Base-by-base conservation (phyloP, 495 filamentous ascomycete species). In the Tuber brumale region DNA sequence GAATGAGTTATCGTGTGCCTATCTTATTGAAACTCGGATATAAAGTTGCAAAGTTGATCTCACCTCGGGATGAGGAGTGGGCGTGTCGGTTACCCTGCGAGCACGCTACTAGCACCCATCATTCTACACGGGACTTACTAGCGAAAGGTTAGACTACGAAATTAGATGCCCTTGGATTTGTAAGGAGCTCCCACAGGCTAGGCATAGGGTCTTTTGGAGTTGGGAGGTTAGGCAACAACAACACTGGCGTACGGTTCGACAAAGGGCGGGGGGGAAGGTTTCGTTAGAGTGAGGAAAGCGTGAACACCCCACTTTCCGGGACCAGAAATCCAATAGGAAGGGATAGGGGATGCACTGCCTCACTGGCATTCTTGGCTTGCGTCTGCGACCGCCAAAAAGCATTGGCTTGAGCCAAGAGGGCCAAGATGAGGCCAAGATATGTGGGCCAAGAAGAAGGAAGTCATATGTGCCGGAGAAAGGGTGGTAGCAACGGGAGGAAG, bases 391-490 rank as follows among this genome's bases (percentile, higher is more conserved):
- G 73, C 78, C 76, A 41, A 37, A 66, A 31, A 31, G 57, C 1
- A 69, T 75, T 79, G 78, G 69, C 71, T 79, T 75, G 72, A 70
- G 78, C 78, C 78, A 80, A 80, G 78, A 80, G 57, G 57, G 57
- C 57, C 57, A 66, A 66, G 57, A 66, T 66, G 27, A 31, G 72
- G 42, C 78, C 76, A 80, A 79, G 78, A 76, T 76, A 78, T 75
- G 78, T 73, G 57, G 76, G 78, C 76, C 72, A 79, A 79, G 77
- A 79, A 70, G 57, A 69, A 69, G 43, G 72, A 74, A 57, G 75
- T 72, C 51, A 35, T 39, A 18, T 23, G 76, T 66, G 76, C 75
- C 70, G 75, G 76, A 46, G 72, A 75, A 57, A 45, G 42, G 69
- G 69, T 5, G 31, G 3, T 37, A 44, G 41, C 43, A 39, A 46